Conservation (phyloP, 2,329 filamentous ascomycete genomes). For the Chrysoporthe deuterocubensis region DNA sequence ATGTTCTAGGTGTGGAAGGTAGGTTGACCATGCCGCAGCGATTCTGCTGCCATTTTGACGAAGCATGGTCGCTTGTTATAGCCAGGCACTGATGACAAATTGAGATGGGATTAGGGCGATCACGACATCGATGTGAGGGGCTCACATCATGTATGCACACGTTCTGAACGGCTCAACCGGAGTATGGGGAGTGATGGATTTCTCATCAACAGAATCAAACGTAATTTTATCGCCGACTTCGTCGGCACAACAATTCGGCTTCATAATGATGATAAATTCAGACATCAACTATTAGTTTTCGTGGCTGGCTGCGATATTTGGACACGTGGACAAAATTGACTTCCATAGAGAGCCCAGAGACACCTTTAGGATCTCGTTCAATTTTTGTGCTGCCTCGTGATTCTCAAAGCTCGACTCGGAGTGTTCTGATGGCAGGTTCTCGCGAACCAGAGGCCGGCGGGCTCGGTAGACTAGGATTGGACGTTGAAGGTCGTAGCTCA, state of each 20-base stretch:
- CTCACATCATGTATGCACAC: slow-evolving; percentile 1
- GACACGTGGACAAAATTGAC: neutral
- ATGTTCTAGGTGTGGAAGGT: too few relatives aligned
- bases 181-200: neutral
- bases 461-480: neutral
- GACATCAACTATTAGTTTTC: neutral
- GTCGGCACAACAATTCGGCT: too few relatives aligned
- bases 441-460: neutral
- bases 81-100: slow-evolving; percentile 13
- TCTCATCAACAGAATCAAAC: neutral
- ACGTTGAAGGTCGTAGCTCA: neutral
- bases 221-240: too few relatives aligned
- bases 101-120: neutral
- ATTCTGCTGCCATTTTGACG: neutral
- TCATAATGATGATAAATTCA: too few relatives aligned
- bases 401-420: slow-evolving; percentile 3
- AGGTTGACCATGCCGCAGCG: neutral
- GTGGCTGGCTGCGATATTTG: neutral
- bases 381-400: neutral
- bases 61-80: neutral
- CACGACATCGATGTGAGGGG: slow-evolving; percentile 16
- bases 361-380: too few relatives aligned
- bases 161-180: neutral
- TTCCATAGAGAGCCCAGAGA: neutral
- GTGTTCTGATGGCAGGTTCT: slow-evolving; percentile 1